Evolutionary conservation across 352 stramenopile genomes (phyloP).

Genomic region (Globisporangium nagaii): DNA sequence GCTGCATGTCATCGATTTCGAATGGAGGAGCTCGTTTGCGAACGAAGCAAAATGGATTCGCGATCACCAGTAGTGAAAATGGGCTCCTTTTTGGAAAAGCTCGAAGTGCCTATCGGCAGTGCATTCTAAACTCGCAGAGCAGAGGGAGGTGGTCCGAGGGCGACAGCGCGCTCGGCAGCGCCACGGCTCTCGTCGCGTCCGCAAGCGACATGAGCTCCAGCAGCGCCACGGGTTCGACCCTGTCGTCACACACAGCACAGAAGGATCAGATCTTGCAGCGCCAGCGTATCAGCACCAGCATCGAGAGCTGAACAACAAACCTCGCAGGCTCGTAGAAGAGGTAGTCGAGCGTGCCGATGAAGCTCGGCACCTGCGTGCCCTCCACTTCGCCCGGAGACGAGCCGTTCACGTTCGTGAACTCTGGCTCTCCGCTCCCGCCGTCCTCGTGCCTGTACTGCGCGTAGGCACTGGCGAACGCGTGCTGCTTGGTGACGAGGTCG

Average conservation of each 20-base stretch:
- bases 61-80: no score
- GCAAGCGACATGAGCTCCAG: conserved; percentile 67
- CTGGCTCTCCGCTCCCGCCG: conserved; percentile 23
- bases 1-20: no score
- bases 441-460: conserved; percentile 22
- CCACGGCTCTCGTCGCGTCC: conserved; percentile 50
- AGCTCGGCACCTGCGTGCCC: conserved; percentile 38
- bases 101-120: background rate
- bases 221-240: conserved; percentile 39
- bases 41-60: no score
- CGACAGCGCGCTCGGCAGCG: conserved; percentile 59
- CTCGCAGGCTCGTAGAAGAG: conserved; percentile 64
- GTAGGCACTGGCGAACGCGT: conserved; percentile 56
- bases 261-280: no score
- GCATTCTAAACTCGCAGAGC: conserved; percentile 48
- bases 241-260: background rate
- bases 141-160: conserved; percentile 76
- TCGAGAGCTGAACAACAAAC: conserved; percentile 15
- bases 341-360: conserved; percentile 79
- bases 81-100: no score
- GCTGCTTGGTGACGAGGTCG: conserved; percentile 33
- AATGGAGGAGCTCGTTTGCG: no score
- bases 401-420: conserved; percentile 78
- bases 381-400: conserved; percentile 11
- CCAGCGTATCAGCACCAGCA: background rate